Evolutionary conservation across 768 basidiomycete genomes (phyloP), one percentile per base, ranked within the genome.

Genomic region (Lactifluus volemus): DNA sequence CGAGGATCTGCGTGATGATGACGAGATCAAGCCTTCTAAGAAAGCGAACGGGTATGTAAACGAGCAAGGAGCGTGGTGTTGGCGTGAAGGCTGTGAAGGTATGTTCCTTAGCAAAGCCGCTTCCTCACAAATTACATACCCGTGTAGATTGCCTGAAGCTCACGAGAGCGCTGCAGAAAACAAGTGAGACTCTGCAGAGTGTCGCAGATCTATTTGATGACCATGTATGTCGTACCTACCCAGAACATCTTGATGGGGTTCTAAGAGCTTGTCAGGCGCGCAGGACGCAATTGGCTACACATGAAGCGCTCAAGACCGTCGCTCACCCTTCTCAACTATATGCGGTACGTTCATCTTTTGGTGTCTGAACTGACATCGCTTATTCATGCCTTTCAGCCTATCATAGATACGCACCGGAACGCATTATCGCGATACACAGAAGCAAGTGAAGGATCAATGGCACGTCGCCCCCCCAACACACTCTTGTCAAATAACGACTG

Each of bases 61-160:
- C 64, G 75, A 77, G 9, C 81, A 88, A 29, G 86, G 88, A 1
- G 90, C 88, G 3, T 89, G 92, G 88, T 92, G 90, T 70, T 95
- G 91, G 90, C 78, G 84, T 29, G 89, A 93, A 55, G 78, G 78
- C 3, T 92, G 91, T 69, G 72, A 79, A 69, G 84, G 89, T 88
- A 66, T 14, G 74, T 53, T 7, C 17, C 53, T 25, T 15, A 39
- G 30, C 49, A 47, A 38, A 44, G 36, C 50, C 38, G 7, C 49
- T 50, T 39, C 30, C 15, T 14, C 50, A 19, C 30, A 1, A 4
- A 29, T 30, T 57, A 39, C 41, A 55, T 34, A 32, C 14, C 19
- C 25, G 30, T 34, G 11, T 58, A 89, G 90, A 84, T 41, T 93
- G 91, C 69, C 73, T 92, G n/a, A 79, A 79, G 57, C 73, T 91